These are phyloP conservation scores for Gyrodon lividus DNA, from an alignment of 768 basidiomycete genomes.

Conservation along the genomic window DNA sequence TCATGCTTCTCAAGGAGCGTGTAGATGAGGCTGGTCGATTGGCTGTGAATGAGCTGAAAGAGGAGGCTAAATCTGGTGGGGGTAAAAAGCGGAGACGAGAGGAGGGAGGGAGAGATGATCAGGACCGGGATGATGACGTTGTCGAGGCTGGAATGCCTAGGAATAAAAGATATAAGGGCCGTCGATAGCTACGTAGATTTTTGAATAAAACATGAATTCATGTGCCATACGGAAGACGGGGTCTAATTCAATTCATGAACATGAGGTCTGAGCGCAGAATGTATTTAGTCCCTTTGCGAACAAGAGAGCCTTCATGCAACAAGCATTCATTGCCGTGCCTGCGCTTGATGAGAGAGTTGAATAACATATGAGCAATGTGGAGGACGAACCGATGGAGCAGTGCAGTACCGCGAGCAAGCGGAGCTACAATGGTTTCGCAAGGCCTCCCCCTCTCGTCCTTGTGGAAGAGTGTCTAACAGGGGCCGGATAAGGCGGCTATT, in stretches of 20 bases:
- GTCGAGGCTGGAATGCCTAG: conserved; percentile 87
- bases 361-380: neutral
- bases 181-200: conserved; percentile 28
- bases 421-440: conserved; percentile 47
- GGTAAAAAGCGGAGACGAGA: conserved; percentile 51
- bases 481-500: neutral
- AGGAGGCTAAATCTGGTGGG: conserved; percentile 55
- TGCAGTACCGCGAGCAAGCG: conserved; percentile 60
- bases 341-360: conserved; percentile 10
- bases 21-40: conserved; percentile 82
- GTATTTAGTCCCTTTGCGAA: conserved; percentile 62
- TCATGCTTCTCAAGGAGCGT: conserved; percentile 81
- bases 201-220: neutral
- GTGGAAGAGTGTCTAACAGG: conserved; percentile 66
- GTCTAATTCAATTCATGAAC: conserved; percentile 48
- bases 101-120: conserved; percentile 60
- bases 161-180: conserved; percentile 53
- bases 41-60: conserved; percentile 81
- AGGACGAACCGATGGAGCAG: conserved; percentile 59
- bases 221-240: neutral
- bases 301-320: conserved; percentile 68
- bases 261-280: conserved; percentile 71
- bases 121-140: conserved; percentile 90
- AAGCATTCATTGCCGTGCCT: conserved; percentile 75
- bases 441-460: conserved; percentile 50